These are phyloP conservation scores for Acmispon strigosus DNA, from an alignment of 306 rosid species.

Conservation along the genomic window DNA sequence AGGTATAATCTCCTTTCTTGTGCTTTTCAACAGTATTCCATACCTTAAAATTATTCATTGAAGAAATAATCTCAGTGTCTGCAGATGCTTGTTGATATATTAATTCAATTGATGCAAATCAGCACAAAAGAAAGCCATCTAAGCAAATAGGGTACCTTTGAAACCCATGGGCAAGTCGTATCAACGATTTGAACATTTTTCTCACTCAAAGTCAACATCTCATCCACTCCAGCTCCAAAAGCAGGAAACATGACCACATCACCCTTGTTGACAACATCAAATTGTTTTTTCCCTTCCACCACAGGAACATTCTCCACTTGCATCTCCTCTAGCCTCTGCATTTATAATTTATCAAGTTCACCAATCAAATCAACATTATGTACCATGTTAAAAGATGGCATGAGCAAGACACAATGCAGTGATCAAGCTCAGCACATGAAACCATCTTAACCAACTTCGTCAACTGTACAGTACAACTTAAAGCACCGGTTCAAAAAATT, in stretches of 20 bases:
- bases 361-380: background rate
- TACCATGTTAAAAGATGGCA: background rate
- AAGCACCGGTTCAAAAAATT: background rate
- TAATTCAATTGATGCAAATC: background rate
- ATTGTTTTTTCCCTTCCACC: conserved; percentile 63
- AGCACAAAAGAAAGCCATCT: background rate
- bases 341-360: conserved; percentile 2
- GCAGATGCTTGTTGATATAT: background rate
- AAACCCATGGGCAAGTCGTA: conserved; percentile 98
- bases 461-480: background rate
- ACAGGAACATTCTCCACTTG: conserved; percentile 62
- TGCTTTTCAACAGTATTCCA: conserved; percentile 93
- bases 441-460: background rate
- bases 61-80: conserved; percentile 22
- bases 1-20: conserved; percentile 88
- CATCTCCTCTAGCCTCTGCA: conserved; percentile 88
- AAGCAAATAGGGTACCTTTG: conserved; percentile 52
- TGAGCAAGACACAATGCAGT: background rate
- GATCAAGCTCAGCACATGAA: conserved; percentile 2
- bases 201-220: conserved; percentile 77
- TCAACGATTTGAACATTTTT: conserved; percentile 86
- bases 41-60: conserved; percentile 47
- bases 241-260: conserved; percentile 98
- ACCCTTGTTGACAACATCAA: conserved; percentile 67
- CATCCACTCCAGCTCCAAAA: conserved; percentile 96